phyloP scores from a whole-genome alignment of 306 rosid species.

The Acacia melanoxylon region DNA sequence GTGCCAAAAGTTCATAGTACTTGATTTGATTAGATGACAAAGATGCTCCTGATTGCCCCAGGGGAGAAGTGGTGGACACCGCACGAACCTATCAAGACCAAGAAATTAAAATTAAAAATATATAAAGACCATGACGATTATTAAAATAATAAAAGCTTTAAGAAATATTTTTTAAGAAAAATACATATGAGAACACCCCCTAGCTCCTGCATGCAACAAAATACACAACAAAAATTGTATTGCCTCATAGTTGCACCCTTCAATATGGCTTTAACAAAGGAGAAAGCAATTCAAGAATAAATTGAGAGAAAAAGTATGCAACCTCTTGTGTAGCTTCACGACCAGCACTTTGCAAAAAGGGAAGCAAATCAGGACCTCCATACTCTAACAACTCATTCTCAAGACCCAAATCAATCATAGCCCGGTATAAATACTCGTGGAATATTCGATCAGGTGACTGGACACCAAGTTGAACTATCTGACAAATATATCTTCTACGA shows the following conservation, averaged over 20 bases:
- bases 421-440: slow-evolving; percentile 82
- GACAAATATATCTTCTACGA: slow-evolving; percentile 72
- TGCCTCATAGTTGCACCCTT: slow-evolving; percentile 17
- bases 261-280: slow-evolving; percentile 8
- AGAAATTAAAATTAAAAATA: not conserved
- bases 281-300: slow-evolving; percentile 23
- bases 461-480: slow-evolving; percentile 94
- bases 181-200: not conserved
- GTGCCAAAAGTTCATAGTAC: slow-evolving; percentile 88
- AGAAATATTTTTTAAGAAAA: not conserved
- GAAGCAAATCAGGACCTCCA: slow-evolving; percentile 95
- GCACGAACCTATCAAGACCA: slow-evolving; percentile 62
- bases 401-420: slow-evolving; percentile 95
- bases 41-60: slow-evolving; percentile 65
- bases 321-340: slow-evolving; percentile 81
- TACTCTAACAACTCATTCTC: slow-evolving; percentile 88
- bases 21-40: slow-evolving; percentile 68
- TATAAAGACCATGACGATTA: slow-evolving; percentile 32
- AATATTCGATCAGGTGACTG: slow-evolving; percentile 89
- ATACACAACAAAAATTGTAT: slow-evolving; percentile 17
- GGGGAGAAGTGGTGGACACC: slow-evolving; percentile 57
- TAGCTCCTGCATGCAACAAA: slow-evolving; percentile 26
- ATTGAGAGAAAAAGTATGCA: slow-evolving; percentile 26
- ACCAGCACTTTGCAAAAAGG: slow-evolving; percentile 87
- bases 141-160: slow-evolving; percentile 13